phyloP scores from a whole-genome alignment of 2,329 filamentous ascomycete genomes.

The Aspergillus uvarum region DNA sequence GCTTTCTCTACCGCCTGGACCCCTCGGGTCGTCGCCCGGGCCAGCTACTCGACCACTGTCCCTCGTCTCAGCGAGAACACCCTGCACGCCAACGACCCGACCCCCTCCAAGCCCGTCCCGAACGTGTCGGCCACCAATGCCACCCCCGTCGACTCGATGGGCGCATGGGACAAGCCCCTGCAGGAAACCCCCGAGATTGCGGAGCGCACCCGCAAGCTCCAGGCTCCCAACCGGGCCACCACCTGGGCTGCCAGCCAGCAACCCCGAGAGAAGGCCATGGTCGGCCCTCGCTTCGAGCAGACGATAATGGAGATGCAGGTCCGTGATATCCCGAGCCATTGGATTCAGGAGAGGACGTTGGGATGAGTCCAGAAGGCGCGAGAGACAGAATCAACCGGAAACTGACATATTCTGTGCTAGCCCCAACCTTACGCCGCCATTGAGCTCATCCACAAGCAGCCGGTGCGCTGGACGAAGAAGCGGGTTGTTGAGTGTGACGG shows the following conservation, averaged over 20 bases:
- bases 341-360: background rate
- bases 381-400: background rate
- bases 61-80: conserved; percentile 43
- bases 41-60: conserved; percentile 46
- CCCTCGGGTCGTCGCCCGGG: conserved; percentile 33
- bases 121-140: conserved; percentile 65
- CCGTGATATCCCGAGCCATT: conserved; percentile 32
- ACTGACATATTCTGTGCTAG: conserved; percentile 49
- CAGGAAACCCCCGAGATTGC: conserved; percentile 57
- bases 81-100: conserved; percentile 59
- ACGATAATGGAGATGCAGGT: conserved; percentile 93
- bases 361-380: background rate
- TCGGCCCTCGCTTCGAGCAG: conserved; percentile 93
- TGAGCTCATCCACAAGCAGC: conserved; percentile 92
- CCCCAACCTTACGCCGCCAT: conserved; percentile 88
- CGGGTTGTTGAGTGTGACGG: conserved; percentile 84
- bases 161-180: conserved; percentile 52
- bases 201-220: conserved; percentile 60
- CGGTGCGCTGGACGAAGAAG: conserved; percentile 86
- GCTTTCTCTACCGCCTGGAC: conserved; percentile 42
- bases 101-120: conserved; percentile 46
- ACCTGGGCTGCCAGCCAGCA: conserved; percentile 87
- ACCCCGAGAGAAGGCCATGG: conserved; percentile 80
- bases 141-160: conserved; percentile 50
- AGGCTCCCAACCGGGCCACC: conserved; percentile 80